Percentiles rank a stretch among this genome's conserved stretches.
Conservation (phyloP, 2,329 filamentous ascomycete genomes). For the Trichoderma cornu-damae region DNA sequence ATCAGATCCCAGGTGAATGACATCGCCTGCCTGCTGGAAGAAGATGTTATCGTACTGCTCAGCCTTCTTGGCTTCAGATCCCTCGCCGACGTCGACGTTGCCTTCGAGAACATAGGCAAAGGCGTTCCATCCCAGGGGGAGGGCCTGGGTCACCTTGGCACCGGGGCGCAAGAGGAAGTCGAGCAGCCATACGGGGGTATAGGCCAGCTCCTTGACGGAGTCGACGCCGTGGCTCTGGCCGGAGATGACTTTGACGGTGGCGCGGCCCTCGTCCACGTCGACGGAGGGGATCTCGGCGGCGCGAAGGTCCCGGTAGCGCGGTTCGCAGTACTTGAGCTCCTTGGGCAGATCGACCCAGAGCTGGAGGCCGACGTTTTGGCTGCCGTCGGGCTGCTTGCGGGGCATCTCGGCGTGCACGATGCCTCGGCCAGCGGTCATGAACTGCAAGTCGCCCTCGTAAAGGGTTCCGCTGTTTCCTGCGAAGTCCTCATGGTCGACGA, state of each 20-base stretch:
- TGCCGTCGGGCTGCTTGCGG: slow-evolving; percentile 67
- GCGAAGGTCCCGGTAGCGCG: slow-evolving; percentile 80
- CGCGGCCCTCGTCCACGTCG: slow-evolving; percentile 65
- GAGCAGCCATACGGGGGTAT: slow-evolving; percentile 95
- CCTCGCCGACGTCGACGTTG: slow-evolving; percentile 57
- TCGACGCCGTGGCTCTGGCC: slow-evolving; percentile 80
- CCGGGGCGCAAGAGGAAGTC: slow-evolving; percentile 78
- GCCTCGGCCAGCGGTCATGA: slow-evolving; percentile 91
- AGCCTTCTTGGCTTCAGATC: slow-evolving; percentile 48
- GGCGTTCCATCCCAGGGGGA: slow-evolving; percentile 81
- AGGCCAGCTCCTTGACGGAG: slow-evolving; percentile 82
- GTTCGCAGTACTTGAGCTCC: slow-evolving; percentile 80
- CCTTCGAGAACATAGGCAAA: slow-evolving; percentile 85
- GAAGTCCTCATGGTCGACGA: slow-evolving; percentile 89
- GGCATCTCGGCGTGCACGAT: slow-evolving; percentile 98
- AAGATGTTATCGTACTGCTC: slow-evolving; percentile 81
- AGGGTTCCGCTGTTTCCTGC: slow-evolving; percentile 81
- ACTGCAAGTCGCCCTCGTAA: slow-evolving; percentile 82
- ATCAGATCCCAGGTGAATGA: slow-evolving; percentile 65
- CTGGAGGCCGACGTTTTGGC: slow-evolving; percentile 79
- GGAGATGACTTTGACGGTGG: slow-evolving; percentile 83
- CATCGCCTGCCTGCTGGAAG: slow-evolving; percentile 74
- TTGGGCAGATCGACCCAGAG: slow-evolving; percentile 90
- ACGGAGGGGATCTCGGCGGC: slow-evolving; percentile 73
- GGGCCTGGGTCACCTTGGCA: slow-evolving; percentile 65